phyloP scores from a whole-genome alignment of 495 filamentous ascomycete genomes.

The Neurospora sublineolata region DNA sequence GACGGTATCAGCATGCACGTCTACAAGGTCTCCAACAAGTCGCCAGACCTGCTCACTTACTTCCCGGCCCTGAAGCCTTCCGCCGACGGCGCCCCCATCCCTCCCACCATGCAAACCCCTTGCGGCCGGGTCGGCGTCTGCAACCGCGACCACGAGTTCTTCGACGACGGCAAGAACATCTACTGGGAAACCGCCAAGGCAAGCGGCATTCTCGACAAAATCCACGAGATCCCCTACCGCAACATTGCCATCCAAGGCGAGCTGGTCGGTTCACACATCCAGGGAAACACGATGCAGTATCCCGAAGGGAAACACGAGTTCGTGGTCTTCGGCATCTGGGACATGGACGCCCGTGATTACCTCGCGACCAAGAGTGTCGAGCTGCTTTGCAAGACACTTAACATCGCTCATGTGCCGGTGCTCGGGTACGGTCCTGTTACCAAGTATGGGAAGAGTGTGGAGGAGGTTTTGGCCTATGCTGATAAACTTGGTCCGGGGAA shows the following conservation, averaged over 20 bases:
- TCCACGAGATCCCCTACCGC: neutral
- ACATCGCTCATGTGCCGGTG: conserved; percentile 8
- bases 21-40: conserved; percentile 7
- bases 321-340: conserved; percentile 12
- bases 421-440: neutral
- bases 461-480: conserved; percentile 11
- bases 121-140: neutral
- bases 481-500: neutral
- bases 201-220: conserved; percentile 2
- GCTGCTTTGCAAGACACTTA: conserved; percentile 3
- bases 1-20: conserved; percentile 17
- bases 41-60: neutral
- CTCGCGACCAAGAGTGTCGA: neutral
- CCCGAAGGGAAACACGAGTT: conserved; percentile 11
- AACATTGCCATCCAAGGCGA: conserved; percentile 15
- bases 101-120: neutral
- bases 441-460: neutral
- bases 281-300: conserved; percentile 11
- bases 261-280: conserved; percentile 6
- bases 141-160: neutral
- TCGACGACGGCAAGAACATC: neutral
- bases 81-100: neutral
- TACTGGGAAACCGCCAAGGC: conserved; percentile 7
- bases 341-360: conserved; percentile 9
- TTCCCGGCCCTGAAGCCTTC: conserved; percentile 1